A percentile compares a stretch with the other conserved stretches of the same genome.
phyloP scores from a whole-genome alignment of 2,329 filamentous ascomycete species.

The Pseudogymnoascus pannorum region DNA sequence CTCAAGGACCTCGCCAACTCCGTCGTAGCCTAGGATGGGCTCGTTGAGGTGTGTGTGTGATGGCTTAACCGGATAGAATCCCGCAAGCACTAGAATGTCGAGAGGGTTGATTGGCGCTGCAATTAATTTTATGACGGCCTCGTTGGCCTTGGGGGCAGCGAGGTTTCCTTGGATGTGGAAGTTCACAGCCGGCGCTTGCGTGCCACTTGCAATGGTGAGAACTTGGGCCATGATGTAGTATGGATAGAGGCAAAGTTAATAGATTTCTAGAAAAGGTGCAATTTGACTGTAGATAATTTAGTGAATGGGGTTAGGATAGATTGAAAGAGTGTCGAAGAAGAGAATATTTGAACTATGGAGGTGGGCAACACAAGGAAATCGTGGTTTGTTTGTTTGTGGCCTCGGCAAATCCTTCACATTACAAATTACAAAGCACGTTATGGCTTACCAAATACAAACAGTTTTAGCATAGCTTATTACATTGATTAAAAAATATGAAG shows the following conservation, averaged over 20 bases:
- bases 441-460: not conserved
- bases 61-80: not conserved
- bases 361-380: not conserved
- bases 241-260: not conserved
- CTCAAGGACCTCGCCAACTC: conserved; percentile 18
- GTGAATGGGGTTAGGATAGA: not conserved
- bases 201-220: not conserved
- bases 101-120: not conserved
- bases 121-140: not conserved
- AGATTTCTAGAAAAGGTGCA: not conserved
- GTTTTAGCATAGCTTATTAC: not conserved
- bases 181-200: not conserved
- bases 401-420: not conserved
- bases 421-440: not conserved
- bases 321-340: not conserved
- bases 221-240: not conserved
- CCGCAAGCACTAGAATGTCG: not conserved
- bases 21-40: conserved; percentile 18
- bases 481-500: not conserved
- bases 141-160: not conserved
- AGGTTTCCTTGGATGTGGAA: not conserved
- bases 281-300: not conserved
- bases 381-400: not conserved
- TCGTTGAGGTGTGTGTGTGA: not conserved
- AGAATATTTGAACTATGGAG: not conserved